Base-by-base conservation (phyloP, 257 asterid genomes). In the Euphrasia confusa region DNA sequence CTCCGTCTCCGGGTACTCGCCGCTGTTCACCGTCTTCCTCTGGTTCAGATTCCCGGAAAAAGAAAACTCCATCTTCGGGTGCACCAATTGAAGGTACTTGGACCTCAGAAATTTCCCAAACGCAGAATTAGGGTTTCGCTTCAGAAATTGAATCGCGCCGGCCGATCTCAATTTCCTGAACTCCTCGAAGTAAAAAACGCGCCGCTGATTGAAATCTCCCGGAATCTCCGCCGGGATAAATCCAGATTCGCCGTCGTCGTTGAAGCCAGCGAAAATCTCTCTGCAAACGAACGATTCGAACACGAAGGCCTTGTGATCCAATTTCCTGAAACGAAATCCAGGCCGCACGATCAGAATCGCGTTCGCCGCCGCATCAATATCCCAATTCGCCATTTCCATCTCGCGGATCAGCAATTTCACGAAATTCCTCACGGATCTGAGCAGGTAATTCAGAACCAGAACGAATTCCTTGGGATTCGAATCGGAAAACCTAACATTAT, bases 31-130 rank as follows among this genome's bases (percentile, higher is more conserved):
- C 77, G 58, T 57, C 47, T 89, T 85, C 40, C 96, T 85, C 77
- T 89, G 97, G 67, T 83, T 83, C 69, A 93, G 61, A 60, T 85
- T 89, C 47, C 99, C 97, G 47, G 81, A 82, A 39, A 93, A 83
- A 5, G 97, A 93, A 50, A 81, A 83, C 40, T 93, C 99, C 99
- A 93, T 89, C 72, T 89, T 87, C 12, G 97, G 99, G 59, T 92
- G 97, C 60, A 92, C 82, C 79, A 92, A 11, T 5, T 75, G 81
- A 10, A 92, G 87, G 61, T 92, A 92, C 77, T 83, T 92, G 0
- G 80, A 75, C 44, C 84, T 89, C 84, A 87, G 64, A 63, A 92
- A 86, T 27, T 78, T 89, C 37, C 87, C 94, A 1, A 89, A 77
- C 10, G 61, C 30, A 14, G 95, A 89, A 65, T 62, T 67, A 1